Base-by-base conservation (phyloP, 495 filamentous ascomycete species). In the Hyaloscypha variabilis region DNA sequence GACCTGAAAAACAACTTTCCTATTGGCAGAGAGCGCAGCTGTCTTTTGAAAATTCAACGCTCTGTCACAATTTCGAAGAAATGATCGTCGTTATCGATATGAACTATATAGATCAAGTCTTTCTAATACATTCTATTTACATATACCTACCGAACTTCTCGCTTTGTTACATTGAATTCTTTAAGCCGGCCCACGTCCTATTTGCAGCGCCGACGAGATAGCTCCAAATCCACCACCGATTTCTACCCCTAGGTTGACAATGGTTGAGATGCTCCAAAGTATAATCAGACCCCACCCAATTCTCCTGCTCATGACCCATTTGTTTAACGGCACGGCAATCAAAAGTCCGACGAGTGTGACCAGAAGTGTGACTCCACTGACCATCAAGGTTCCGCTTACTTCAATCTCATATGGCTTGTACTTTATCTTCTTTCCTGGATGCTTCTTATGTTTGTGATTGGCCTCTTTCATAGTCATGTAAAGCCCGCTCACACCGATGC, bases 221-320 rank as follows among this genome's bases (percentile, higher is more conserved):
- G 14, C 2, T 17, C 67, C 67, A 66, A 36, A 66, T 17, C 39
- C 63, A 42, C 88, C 88, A n/a, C 77, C 81, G 42, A 93, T 63
- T 78, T 99, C 95, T n/a, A 94, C 84, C 55, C 87, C 82, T 2
- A 99, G 77, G 77, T 97, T 99, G 6, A 87, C 79, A 29, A 91
- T 65, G 3, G 95, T 98, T 75, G 92, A 92, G n/a, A 91, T 76
- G 21, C 76, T 78, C 95, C 95, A 99, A 13, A 99, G 77, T n/a
- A 74, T 83, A 71, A 98, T 87, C 66, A 97, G 74, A 2, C 85
- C 86, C 85, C 85, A 94, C 17, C 95, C 95, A 67, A 98, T 91
- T 72, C 79, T 87, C 60, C 87, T 82, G 73, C 88, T 93, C 91
- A 99, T 93, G 53, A 85, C 82, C 96, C 96, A 99, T 64, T 84